Evolutionary conservation across 768 basidiomycete species (phyloP).

Genomic region (Lactarius tabidus): DNA sequence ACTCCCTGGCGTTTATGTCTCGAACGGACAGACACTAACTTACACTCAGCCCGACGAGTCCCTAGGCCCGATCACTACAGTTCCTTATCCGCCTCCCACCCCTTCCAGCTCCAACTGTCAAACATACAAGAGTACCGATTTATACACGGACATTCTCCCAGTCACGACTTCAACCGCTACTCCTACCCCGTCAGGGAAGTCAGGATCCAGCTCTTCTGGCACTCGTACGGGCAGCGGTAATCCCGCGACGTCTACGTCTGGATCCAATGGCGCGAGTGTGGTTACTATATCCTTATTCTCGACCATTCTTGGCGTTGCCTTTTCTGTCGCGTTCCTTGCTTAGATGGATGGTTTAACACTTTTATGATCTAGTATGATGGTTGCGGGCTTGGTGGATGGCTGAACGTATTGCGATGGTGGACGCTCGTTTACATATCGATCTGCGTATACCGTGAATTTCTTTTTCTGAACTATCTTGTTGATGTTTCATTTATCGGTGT

Average conservation of each 20-base stretch:
- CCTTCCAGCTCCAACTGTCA: conserved; percentile 45
- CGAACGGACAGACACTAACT: conserved; percentile 39
- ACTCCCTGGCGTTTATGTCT: conserved; percentile 50
- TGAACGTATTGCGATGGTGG: neutral
- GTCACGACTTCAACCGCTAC: neutral
- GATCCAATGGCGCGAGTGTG: conserved; percentile 18
- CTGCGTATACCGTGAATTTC: conserved; percentile 8
- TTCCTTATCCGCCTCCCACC: conserved; percentile 42
- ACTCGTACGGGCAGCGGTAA: neutral
- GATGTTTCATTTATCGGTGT: neutral
- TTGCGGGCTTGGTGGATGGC: neutral
- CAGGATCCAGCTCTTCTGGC: neutral
- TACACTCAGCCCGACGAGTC: conserved; percentile 48
- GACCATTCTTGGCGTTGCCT: conserved; percentile 15
- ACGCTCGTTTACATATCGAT: conserved; percentile 5
- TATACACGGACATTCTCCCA: conserved; percentile 33
- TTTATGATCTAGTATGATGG: neutral
- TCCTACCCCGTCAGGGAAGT: neutral
- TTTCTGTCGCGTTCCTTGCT: conserved; percentile 21
- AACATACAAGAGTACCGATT: conserved; percentile 34
- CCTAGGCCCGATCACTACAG: conserved; percentile 39
- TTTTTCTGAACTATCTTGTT: neutral
- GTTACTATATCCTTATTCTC: conserved; percentile 16
- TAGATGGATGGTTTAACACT: neutral
- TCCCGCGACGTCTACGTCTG: neutral